Base-by-base conservation (phyloP, 2,329 filamentous ascomycete species). In the Clonostachys rhizophaga region DNA sequence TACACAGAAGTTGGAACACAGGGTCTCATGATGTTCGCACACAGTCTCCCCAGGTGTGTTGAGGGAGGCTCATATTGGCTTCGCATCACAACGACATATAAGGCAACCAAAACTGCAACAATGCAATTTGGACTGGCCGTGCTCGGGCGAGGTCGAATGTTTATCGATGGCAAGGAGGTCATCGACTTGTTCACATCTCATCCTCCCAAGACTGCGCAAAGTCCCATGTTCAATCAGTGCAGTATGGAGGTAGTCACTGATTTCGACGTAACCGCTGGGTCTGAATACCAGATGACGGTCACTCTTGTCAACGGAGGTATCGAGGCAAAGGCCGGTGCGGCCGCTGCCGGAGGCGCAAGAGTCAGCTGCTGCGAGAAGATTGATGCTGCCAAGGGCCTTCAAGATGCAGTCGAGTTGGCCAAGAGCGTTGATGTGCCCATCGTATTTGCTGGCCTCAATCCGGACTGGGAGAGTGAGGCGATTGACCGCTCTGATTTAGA, bases 381-480 rank as follows among this genome's bases (percentile, higher is more conserved):
- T 41, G 74, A 82, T 53, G 66, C 75, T 35, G 66, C 79, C 47
- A 71, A 75, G n/a, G 79, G 85, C 57, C 82, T 91, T 47, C 67
- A 76, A 44, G 74, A 83, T 50, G 87, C 89, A 1, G 84, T 86
- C 2, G 72, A 77, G 30, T 71, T 87, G 7, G 89, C 89, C 33
- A 78, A 75, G 59, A 74, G 79, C 39, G 83, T 84, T 2, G 87
- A 92, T 48, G 85, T 91, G 58, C 88, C 91, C 43, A 76, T 94
- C 51, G 72, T 94, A 46, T 87, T 88, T 58, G 84, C 84, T 3
- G 89, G 89, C 2, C 76, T 92, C 43, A 91, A 90, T 57, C 79
- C 78, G 35, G 87, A 92, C 58, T 92, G 87, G 86, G 88, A 92
- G 63, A 85, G 84, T 0, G 88, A 91, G 67, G 86, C 86, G 34